phyloP scores from a whole-genome alignment of 768 basidiomycete genomes.

The Daedaleopsis nitida region DNA sequence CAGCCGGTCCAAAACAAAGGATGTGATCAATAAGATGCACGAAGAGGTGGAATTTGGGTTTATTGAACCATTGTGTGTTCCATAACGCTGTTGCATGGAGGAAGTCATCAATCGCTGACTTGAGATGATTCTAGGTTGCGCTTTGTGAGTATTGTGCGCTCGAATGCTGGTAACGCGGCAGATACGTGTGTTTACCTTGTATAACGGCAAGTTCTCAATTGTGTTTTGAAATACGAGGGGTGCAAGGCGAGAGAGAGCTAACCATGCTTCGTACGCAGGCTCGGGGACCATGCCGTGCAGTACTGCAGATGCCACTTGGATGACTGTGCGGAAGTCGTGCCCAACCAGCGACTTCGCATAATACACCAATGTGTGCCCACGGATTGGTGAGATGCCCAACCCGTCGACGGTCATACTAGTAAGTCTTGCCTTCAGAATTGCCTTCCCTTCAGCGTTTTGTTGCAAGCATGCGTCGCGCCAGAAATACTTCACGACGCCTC shows the following conservation, averaged over 20 bases:
- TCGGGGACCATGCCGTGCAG: constrained; percentile 38
- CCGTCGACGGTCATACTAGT: constrained; percentile 33
- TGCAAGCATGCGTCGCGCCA: constrained; percentile 40
- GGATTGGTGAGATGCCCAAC: constrained; percentile 32
- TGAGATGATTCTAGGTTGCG: constrained; percentile 30
- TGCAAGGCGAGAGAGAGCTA: constrained; percentile 34
- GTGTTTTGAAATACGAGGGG: constrained; percentile 42
- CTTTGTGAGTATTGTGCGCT: neutral
- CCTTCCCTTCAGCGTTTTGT: constrained; percentile 27
- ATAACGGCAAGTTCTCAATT: neutral
- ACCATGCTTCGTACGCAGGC: constrained; percentile 34
- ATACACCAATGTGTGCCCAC: constrained; percentile 36
- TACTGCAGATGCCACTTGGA: constrained; percentile 39
- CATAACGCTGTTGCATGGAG: constrained; percentile 5
- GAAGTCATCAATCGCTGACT: constrained; percentile 19
- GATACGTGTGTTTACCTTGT: neutral
- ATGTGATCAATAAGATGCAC: constrained; percentile 16
- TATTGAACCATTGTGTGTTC: constrained; percentile 25
- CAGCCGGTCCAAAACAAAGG: too few relatives aligned
- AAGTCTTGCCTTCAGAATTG: constrained; percentile 30
- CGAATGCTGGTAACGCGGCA: neutral
- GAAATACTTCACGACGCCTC: constrained; percentile 49
- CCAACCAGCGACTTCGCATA: constrained; percentile 42
- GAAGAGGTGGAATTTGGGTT: constrained; percentile 31
- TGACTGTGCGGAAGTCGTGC: constrained; percentile 31